Conservation (phyloP, 345 rosid genomes). For the Brassica juncea region DNA sequence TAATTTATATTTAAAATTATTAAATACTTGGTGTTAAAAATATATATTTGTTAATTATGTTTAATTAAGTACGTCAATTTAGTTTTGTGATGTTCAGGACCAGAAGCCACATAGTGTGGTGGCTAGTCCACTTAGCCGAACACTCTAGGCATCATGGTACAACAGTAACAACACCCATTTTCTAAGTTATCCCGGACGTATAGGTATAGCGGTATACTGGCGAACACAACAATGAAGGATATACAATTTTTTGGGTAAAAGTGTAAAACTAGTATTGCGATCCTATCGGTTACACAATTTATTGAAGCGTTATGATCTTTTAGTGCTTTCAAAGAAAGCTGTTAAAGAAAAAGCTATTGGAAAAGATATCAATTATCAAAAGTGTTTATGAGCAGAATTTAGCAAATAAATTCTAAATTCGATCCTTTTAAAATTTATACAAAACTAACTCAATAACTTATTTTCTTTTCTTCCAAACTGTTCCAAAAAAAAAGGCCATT, state of each 20-base stretch:
- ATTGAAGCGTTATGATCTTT: not conserved
- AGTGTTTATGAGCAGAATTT: too few species aligned
- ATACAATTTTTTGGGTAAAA: not conserved
- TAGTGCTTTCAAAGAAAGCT: not conserved
- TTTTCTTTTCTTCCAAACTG: too few species aligned
- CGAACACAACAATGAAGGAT: not conserved
- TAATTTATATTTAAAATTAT: conserved; percentile 6
- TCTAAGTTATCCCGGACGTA: not conserved
- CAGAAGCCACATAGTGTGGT: not conserved
- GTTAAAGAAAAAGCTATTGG: not conserved
- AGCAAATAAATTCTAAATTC: too few species aligned
- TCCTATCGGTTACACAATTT: not conserved
- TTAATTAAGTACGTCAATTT: not conserved
- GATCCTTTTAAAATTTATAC: too few species aligned
- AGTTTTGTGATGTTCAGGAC: not conserved
- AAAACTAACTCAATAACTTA: too few species aligned
- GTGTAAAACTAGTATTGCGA: not conserved
- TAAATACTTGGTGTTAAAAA: not conserved
- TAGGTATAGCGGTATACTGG: not conserved
- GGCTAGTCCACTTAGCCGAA: not conserved
- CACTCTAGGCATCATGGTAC: not conserved
- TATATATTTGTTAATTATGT: not conserved
- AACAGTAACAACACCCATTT: not conserved
- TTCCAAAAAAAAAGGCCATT: too few species aligned
- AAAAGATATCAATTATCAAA: not conserved